Percentiles rank a stretch among this genome's conserved stretches.
These are phyloP conservation scores for Akanthomyces lecanii DNA, from an alignment of 2,329 filamentous ascomycete species.

Conservation along the genomic window DNA sequence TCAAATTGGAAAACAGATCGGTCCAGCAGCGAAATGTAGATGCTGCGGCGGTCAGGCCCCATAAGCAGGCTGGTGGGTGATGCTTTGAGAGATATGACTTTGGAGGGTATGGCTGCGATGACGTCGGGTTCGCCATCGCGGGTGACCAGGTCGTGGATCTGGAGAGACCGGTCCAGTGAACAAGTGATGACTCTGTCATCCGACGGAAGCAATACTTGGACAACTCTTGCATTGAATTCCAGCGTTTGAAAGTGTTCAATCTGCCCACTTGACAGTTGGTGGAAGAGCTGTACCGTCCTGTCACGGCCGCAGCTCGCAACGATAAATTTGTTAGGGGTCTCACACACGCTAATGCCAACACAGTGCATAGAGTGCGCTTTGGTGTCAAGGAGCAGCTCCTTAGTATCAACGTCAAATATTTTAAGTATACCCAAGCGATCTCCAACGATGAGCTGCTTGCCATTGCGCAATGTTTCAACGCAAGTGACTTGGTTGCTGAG, in stretches of 20 bases:
- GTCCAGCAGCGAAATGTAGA: slow-evolving; percentile 58
- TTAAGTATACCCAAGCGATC: slow-evolving; percentile 82
- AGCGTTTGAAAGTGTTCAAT: slow-evolving; percentile 87
- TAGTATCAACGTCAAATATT: slow-evolving; percentile 60
- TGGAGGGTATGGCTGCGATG: slow-evolving; percentile 71
- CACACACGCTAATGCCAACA: slow-evolving; percentile 71
- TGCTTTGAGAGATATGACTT: slow-evolving; percentile 76
- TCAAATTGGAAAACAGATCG: slow-evolving; percentile 59
- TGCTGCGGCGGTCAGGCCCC: slow-evolving; percentile 54
- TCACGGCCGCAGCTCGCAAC: slow-evolving; percentile 84
- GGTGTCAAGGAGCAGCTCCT: slow-evolving; percentile 61
- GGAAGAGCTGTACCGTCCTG: slow-evolving; percentile 89
- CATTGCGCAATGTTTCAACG: slow-evolving; percentile 56
- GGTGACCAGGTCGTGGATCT: slow-evolving; percentile 73
- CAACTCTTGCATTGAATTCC: slow-evolving; percentile 86
- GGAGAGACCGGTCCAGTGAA: slow-evolving; percentile 81
- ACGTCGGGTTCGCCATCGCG: slow-evolving; percentile 61
- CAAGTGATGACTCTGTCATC: slow-evolving; percentile 76
- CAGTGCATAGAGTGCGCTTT: slow-evolving; percentile 87
- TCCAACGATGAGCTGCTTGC: slow-evolving; percentile 69
- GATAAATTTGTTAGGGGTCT: slow-evolving; percentile 57
- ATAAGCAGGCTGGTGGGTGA: slow-evolving; percentile 82
- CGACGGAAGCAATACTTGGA: slow-evolving; percentile 67
- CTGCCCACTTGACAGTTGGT: slow-evolving; percentile 47
- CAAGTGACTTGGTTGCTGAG: slow-evolving; percentile 55